Conservation (phyloP, 305 asterid genomes). For the Euphrasia arctica region DNA sequence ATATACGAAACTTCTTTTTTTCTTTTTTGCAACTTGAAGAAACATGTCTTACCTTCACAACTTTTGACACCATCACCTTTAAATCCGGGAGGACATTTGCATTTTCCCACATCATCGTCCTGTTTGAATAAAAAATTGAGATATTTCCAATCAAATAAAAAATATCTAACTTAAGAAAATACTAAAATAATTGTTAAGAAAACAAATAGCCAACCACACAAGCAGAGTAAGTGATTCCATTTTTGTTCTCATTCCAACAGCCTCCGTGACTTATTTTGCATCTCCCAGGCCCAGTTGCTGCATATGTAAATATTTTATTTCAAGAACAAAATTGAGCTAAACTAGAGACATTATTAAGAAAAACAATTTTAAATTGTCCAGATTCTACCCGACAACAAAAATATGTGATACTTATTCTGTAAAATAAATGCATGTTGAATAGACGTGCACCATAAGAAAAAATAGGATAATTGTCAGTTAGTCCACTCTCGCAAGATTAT, state of each 20-base stretch:
- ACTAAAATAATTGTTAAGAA: neutral
- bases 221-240: constrained; percentile 76
- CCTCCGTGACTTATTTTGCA: constrained; percentile 93
- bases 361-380: too few relatives aligned
- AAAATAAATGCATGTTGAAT: too few relatives aligned
- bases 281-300: constrained; percentile 97
- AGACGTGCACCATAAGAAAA: too few relatives aligned
- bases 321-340: neutral
- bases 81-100: constrained; percentile 52
- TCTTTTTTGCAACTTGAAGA: neutral
- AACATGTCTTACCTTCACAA: constrained; percentile 43
- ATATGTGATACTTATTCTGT: too few relatives aligned
- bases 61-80: constrained; percentile 46
- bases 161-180: constrained; percentile 21
- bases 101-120: constrained; percentile 47
- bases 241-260: constrained; percentile 78
- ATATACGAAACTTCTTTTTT: neutral
- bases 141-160: constrained; percentile 20
- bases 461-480: too few relatives aligned
- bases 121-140: constrained; percentile 24
- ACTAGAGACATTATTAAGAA: neutral
- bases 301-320: constrained; percentile 27
- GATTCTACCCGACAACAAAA: too few relatives aligned
- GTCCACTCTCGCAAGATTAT: too few relatives aligned
- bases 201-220: constrained; percentile 59